These are phyloP conservation scores for Colletotrichum lini DNA, from an alignment of 2,329 filamentous ascomycete genomes.

Conservation along the genomic window DNA sequence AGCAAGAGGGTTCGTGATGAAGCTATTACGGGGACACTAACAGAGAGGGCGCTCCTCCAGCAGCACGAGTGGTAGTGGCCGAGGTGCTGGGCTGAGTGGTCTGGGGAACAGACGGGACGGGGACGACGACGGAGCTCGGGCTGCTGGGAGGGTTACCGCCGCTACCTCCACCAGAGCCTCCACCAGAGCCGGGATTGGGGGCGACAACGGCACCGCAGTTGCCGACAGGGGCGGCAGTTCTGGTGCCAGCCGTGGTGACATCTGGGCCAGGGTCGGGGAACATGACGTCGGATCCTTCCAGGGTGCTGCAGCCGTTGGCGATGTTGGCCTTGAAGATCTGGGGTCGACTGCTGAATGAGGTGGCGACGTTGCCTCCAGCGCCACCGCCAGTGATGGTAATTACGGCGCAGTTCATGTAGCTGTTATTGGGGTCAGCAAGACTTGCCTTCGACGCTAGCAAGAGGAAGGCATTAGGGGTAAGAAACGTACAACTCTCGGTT, in stretches of 20 bases:
- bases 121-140: constrained; percentile 38
- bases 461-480: neutral
- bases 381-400: constrained; percentile 70
- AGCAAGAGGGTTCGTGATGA: constrained; percentile 41
- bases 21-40: constrained; percentile 43
- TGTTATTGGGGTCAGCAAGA: constrained; percentile 17
- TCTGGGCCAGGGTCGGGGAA: constrained; percentile 77
- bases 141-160: constrained; percentile 27
- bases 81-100: constrained; percentile 15
- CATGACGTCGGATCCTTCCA: constrained; percentile 69
- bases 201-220: constrained; percentile 55
- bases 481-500: constrained; percentile 77
- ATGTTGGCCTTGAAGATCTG: constrained; percentile 81
- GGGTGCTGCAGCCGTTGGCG: constrained; percentile 70
- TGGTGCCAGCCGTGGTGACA: constrained; percentile 57
- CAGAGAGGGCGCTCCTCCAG: constrained; percentile 43
- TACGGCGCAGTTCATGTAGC: constrained; percentile 86
- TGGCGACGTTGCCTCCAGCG: constrained; percentile 49
- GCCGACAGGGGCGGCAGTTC: constrained; percentile 54
- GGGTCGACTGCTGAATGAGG: constrained; percentile 69
- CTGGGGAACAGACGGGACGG: constrained; percentile 41
- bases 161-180: constrained; percentile 45
- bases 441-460: neutral
- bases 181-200: constrained; percentile 45
- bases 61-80: constrained; percentile 32